Conservation (phyloP, 192 early-diverging fungal genomes). For the Umbelopsis sp. region DNA sequence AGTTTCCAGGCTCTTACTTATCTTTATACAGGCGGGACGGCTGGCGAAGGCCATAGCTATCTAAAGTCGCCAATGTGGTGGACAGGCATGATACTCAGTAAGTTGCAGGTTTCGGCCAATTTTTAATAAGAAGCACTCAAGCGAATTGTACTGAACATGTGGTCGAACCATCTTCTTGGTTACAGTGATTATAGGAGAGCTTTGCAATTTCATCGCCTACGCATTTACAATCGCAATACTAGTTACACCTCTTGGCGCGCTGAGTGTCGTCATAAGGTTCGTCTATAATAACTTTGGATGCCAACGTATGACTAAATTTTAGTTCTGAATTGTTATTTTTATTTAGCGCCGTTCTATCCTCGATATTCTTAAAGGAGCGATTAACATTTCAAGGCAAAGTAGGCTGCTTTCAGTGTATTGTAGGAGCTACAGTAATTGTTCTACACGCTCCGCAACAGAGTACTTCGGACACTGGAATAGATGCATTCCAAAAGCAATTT, state of each 20-base stretch:
- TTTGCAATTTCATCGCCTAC: conserved; percentile 96
- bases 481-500: conserved; percentile 66
- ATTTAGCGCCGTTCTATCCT: conserved; percentile 75
- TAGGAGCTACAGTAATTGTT: conserved; percentile 84
- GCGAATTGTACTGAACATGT: neutral
- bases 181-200: conserved; percentile 91
- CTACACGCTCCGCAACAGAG: conserved; percentile 84
- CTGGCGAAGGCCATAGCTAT: conserved; percentile 59
- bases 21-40: conserved; percentile 38
- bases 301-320: neutral
- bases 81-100: conserved; percentile 62
- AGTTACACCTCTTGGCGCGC: conserved; percentile 92
- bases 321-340: neutral
- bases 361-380: conserved; percentile 83
- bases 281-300: neutral
- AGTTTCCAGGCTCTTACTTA: neutral
- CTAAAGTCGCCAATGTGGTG: conserved; percentile 58
- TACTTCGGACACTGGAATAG: conserved; percentile 68
- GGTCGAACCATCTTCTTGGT: neutral
- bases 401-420: conserved; percentile 85
- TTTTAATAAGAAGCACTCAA: neutral
- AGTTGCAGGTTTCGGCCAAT: conserved; percentile 21
- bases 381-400: conserved; percentile 82
- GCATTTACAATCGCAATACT: conserved; percentile 96
- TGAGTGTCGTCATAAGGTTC: conserved; percentile 84